A percentile compares a stretch with the other conserved stretches of the same genome.
These are phyloP conservation scores for Tillandsia leiboldiana DNA, from an alignment of 176 grass and related monocot species.

Conservation along the genomic window DNA sequence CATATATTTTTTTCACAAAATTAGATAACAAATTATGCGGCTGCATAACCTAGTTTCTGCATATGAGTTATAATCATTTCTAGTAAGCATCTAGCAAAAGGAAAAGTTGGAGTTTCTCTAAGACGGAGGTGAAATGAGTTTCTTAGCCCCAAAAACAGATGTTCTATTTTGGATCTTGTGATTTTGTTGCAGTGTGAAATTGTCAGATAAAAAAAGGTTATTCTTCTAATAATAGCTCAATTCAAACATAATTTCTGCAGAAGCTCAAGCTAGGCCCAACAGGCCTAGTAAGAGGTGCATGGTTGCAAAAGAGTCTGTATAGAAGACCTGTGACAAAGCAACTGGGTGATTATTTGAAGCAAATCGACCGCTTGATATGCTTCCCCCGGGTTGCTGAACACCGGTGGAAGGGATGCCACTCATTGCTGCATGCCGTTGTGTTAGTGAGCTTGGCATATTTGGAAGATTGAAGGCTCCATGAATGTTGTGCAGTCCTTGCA, in stretches of 20 bases:
- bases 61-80: too few relatives aligned
- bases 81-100: too few relatives aligned
- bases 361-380: constrained; percentile 71
- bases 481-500: constrained; percentile 69
- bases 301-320: constrained; percentile 13
- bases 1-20: constrained; percentile 8
- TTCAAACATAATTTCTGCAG: too few relatives aligned
- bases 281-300: not conserved
- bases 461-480: constrained; percentile 75
- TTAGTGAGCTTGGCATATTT: constrained; percentile 72
- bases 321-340: constrained; percentile 78
- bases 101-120: too few relatives aligned
- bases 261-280: too few relatives aligned
- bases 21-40: not conserved
- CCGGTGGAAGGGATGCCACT: constrained; percentile 70
- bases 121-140: too few relatives aligned
- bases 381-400: constrained; percentile 79
- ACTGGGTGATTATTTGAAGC: constrained; percentile 77
- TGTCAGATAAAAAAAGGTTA: not conserved
- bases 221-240: too few relatives aligned
- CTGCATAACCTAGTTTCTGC: too few relatives aligned
- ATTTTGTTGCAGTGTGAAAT: not conserved
- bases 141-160: not conserved
- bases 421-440: constrained; percentile 73
- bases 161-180: too few relatives aligned